Conservation (phyloP, 1,284 basidiomycete species). For the Uromyces viciae-fabae region DNA sequence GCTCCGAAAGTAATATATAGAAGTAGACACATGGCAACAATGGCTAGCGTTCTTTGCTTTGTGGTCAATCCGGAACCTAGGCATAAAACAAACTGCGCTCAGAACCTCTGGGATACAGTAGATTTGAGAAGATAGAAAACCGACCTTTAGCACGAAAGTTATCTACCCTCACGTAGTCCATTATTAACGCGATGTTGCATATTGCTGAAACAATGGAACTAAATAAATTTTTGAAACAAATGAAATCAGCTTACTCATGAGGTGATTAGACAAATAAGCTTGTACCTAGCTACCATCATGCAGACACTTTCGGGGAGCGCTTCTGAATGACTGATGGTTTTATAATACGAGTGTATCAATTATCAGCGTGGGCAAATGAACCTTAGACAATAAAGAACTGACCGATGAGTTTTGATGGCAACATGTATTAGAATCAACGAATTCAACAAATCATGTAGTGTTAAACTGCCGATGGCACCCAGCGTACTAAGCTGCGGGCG, state of each 20-base stretch:
- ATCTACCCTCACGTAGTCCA: slow-evolving; percentile 33
- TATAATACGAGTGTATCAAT: too few species aligned
- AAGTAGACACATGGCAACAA: slow-evolving; percentile 25
- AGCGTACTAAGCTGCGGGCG: slow-evolving; percentile 29
- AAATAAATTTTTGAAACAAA: neutral
- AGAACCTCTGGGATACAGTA: neutral
- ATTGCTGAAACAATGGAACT: slow-evolving; percentile 20
- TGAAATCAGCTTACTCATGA: neutral
- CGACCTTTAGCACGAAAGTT: slow-evolving; percentile 36
- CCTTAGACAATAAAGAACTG: neutral
- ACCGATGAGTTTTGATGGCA: neutral
- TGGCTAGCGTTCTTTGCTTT: slow-evolving; percentile 40
- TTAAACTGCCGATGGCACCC: slow-evolving; percentile 36
- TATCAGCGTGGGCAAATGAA: neutral
- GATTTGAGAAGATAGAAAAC: neutral
- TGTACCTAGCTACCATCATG: slow-evolving; percentile 39
- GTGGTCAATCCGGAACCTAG: slow-evolving; percentile 41
- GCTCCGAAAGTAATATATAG: slow-evolving; percentile 32
- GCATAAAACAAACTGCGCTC: neutral
- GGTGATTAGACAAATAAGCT: neutral
- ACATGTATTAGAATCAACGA: slow-evolving; percentile 13
- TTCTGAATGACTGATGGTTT: neutral
- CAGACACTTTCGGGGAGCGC: neutral
- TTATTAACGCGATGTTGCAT: slow-evolving; percentile 14
- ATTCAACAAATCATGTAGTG: slow-evolving; percentile 31